Evolutionary conservation across 2,329 filamentous ascomycete genomes (phyloP), one percentile per base, ranked within the genome.

Genomic region (Chalara sp.): DNA sequence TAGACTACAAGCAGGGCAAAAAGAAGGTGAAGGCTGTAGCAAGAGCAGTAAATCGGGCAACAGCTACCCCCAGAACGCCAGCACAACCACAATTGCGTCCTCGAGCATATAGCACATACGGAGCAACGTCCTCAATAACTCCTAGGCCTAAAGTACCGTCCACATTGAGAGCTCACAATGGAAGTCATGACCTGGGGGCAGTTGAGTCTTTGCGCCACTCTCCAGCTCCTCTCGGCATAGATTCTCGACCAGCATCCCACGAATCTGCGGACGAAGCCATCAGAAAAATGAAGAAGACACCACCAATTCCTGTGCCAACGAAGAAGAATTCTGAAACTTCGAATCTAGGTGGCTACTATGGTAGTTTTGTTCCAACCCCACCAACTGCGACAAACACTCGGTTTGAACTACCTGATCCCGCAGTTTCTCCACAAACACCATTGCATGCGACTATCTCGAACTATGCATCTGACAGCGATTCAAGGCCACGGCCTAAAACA

Each of bases 1-100:
- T 97, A 61, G 83, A 96, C 70, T 97, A 97, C 76, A 96, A 95
- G 77, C 83, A 83, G 51, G 92, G 90, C 54, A 97, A 97, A 72
- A 96, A 96, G 72, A 86, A 90, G 66, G 78, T 97, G 68, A 97
- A 96, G 69, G 83, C 83, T 51, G 84, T 96, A 48, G 71, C 78
- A 29, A 80, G 86, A 55, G 89, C 89, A 53, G 78, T 93, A 55
- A 76, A 79, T 72, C 70, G 81, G 72, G 68, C 80, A 65, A 73
- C 78, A 53, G 68, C 72, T 52, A 78, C 80, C 0, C 79, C 82
- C 7, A 56, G 54, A 52, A 53, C 58, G 6, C 48, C 53, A 28
- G 49, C 44, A 31, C 52, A 13, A 45, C 55, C 48, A 12, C 52
- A 40, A 13, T 29, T 49, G 33, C 44, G 32, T n/a, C 50, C 51